Percentiles rank a stretch among this genome's conserved stretches.
Conservation (phyloP, 2,329 filamentous ascomycete genomes). For the Karstenula rhodostoma region DNA sequence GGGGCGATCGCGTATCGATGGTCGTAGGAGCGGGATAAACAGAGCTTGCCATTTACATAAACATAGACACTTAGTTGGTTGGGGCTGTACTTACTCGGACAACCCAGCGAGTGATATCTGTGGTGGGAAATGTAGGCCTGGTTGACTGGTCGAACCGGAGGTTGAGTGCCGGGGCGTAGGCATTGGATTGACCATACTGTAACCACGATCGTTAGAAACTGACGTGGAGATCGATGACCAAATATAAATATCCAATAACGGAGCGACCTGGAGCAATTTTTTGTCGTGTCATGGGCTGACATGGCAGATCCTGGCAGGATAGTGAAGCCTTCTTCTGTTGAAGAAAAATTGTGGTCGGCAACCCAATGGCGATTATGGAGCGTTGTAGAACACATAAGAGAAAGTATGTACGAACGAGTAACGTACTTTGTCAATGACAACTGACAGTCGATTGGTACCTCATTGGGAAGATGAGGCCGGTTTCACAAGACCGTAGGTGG, state of each 20-base stretch:
- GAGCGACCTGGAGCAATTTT: neutral
- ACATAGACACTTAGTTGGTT: neutral
- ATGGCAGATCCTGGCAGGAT: neutral
- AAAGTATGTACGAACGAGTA: neutral
- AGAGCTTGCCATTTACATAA: neutral
- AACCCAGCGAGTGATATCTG: neutral
- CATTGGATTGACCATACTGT: constrained; percentile 1
- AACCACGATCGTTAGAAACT: constrained; percentile 19
- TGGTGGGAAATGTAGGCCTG: constrained; percentile 1
- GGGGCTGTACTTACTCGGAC: neutral
- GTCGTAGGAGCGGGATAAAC: neutral
- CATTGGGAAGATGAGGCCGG: neutral
- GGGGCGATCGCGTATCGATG: neutral
- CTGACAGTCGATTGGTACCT: neutral
- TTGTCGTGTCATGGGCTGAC: constrained; percentile 5
- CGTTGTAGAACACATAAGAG: neutral
- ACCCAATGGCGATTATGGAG: neutral
- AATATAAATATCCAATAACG: constrained; percentile 12
- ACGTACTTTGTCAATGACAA: constrained; percentile 10
- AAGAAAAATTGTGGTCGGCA: neutral
- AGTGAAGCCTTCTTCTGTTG: neutral
- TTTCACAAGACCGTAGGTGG: neutral
- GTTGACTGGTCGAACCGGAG: neutral
- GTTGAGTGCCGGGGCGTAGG: constrained; percentile 11
- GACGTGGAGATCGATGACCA: constrained; percentile 24